A percentile compares a stretch with the other conserved stretches of the same genome.
Conservation (phyloP, 179 eudicot genomes). For the Dionaea muscipula region DNA sequence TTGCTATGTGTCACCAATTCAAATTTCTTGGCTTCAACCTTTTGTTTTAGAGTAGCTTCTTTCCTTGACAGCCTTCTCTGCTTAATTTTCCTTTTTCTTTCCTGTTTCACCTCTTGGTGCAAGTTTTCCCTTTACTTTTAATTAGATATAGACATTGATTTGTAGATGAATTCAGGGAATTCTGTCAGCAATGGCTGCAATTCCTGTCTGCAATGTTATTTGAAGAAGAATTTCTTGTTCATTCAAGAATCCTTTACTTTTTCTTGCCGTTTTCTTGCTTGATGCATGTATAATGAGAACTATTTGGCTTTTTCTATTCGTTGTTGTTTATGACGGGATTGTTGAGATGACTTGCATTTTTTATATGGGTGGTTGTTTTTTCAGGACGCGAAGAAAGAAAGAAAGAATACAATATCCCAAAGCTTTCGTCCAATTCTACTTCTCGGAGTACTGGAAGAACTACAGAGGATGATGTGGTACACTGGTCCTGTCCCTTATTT, state of each 20-base stretch:
- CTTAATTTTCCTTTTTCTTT: too few species aligned
- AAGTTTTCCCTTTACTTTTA: too few species aligned
- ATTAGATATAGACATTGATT: neutral
- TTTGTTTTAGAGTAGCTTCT: too few species aligned
- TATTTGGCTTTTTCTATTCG: neutral
- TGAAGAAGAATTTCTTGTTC: neutral
- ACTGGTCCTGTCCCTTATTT: conserved; percentile 3
- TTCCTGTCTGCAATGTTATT: neutral
- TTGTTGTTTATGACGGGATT: neutral
- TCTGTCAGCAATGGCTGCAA: neutral
- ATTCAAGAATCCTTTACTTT: neutral
- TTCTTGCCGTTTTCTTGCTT: too few species aligned
- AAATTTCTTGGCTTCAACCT: too few species aligned
- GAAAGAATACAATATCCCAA: conserved; percentile 16
- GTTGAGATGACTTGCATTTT: neutral
- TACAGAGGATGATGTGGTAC: conserved; percentile 30
- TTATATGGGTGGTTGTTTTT: conserved; percentile 4
- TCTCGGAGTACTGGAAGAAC: conserved; percentile 16
- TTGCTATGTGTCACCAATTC: too few species aligned
- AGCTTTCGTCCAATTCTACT: conserved; percentile 16
- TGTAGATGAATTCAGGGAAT: neutral
- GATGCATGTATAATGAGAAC: neutral
- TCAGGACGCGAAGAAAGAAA: conserved; percentile 29
- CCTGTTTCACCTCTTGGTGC: too few species aligned
- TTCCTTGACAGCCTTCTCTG: too few species aligned